phyloP scores from a whole-genome alignment of 2,329 filamentous ascomycete genomes.

The Ascochyta lentis region DNA sequence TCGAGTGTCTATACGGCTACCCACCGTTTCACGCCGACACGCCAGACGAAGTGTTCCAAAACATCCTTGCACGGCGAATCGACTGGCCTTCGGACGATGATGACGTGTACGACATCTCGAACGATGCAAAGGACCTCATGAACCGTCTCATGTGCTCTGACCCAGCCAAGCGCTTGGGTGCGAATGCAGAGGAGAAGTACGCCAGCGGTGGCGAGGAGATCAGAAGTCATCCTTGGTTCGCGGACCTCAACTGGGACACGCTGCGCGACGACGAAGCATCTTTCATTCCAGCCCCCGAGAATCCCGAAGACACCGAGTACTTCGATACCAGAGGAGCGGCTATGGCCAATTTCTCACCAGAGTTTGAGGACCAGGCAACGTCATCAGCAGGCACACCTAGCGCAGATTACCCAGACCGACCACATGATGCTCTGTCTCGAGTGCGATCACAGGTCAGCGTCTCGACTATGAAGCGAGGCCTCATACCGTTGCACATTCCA shows the following conservation, averaged over 20 bases:
- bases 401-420: constrained; percentile 83
- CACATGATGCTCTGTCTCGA: constrained; percentile 91
- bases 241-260: constrained; percentile 85
- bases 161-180: constrained; percentile 80
- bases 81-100: constrained; percentile 89
- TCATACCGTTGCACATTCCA: constrained; percentile 96
- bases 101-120: constrained; percentile 75
- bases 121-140: constrained; percentile 92
- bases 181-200: constrained; percentile 84
- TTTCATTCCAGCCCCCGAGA: constrained; percentile 89
- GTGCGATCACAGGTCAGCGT: constrained; percentile 83
- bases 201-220: constrained; percentile 89
- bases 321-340: constrained; percentile 93
- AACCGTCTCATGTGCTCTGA: constrained; percentile 89
- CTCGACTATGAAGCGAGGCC: constrained; percentile 83
- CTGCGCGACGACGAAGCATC: constrained; percentile 94
- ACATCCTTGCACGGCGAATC: constrained; percentile 87
- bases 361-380: constrained; percentile 87
- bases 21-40: constrained; percentile 92
- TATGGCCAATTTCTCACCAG: constrained; percentile 88
- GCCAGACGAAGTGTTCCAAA: constrained; percentile 94
- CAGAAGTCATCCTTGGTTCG: constrained; percentile 86
- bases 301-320: constrained; percentile 97
- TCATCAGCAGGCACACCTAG: constrained; percentile 73
- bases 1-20: constrained; percentile 91